Percentiles rank a stretch among this genome's conserved stretches.
Evolutionary conservation across 1,284 basidiomycete genomes (phyloP).

Genomic region (Flammula alnicola): DNA sequence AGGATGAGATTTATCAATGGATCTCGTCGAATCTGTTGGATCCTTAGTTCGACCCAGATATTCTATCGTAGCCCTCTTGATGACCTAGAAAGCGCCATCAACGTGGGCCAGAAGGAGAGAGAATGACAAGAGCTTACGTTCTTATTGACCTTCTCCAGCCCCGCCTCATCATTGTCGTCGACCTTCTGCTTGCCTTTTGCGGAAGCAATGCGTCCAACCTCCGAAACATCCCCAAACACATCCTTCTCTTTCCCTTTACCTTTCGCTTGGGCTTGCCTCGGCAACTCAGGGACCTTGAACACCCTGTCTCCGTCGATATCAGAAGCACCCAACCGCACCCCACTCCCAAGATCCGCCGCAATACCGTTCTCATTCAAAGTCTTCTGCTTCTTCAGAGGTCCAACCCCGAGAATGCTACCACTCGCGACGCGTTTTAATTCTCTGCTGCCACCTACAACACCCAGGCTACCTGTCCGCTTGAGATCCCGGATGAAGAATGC

Average conservation of each 20-base stretch:
- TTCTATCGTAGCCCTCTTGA: slow-evolving; percentile 40
- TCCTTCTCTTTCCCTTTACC: slow-evolving; percentile 43
- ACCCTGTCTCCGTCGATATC: slow-evolving; percentile 27
- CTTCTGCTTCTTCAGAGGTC: slow-evolving; percentile 35
- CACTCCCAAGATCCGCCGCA: slow-evolving; percentile 40
- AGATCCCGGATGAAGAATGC: slow-evolving; percentile 35
- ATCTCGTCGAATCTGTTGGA: slow-evolving; percentile 29
- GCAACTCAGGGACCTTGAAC: slow-evolving; percentile 57
- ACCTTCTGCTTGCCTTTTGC: slow-evolving; percentile 35
- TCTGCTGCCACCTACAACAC: slow-evolving; percentile 25
- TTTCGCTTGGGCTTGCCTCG: slow-evolving; percentile 29
- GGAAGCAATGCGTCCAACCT: slow-evolving; percentile 16
- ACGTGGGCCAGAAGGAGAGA: no score
- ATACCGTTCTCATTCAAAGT: slow-evolving; percentile 26
- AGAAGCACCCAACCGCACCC: slow-evolving; percentile 37
- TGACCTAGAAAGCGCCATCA: slow-evolving; percentile 32
- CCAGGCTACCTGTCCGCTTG: slow-evolving; percentile 33
- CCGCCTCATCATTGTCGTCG: slow-evolving; percentile 30
- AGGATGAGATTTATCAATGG: slow-evolving; percentile 55
- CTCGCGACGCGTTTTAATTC: slow-evolving; percentile 41
- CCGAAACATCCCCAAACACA: slow-evolving; percentile 49
- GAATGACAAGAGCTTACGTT: no score
- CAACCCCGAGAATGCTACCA: slow-evolving; percentile 17
- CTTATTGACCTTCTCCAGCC: slow-evolving; percentile 48
- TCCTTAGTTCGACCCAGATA: slow-evolving; percentile 40